Percentiles rank a stretch among this genome's conserved stretches.
phyloP scores from a whole-genome alignment of 1,284 basidiomycete species.

The Ganoderma lingzhi region DNA sequence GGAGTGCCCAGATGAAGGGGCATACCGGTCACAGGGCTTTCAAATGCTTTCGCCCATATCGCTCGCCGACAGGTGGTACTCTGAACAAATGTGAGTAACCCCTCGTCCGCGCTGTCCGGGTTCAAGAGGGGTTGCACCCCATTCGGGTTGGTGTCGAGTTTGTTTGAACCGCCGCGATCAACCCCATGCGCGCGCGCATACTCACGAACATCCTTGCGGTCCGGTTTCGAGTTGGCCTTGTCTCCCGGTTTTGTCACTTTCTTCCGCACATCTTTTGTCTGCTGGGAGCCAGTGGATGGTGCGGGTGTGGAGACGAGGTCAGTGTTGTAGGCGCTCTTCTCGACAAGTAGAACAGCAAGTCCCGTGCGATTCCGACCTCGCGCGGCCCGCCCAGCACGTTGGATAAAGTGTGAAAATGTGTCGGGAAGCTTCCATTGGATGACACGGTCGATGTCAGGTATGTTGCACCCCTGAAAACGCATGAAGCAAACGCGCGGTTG shows the following conservation, averaged over 20 bases:
- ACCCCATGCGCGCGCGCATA: slow-evolving; percentile 27
- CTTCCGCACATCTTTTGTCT: neutral
- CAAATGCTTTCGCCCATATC: slow-evolving; percentile 25
- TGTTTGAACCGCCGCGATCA: slow-evolving; percentile 11
- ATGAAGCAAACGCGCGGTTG: neutral
- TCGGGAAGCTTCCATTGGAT: slow-evolving; percentile 38
- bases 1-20: too few species aligned
- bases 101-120: slow-evolving; percentile 22
- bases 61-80: slow-evolving; percentile 24
- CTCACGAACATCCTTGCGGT: neutral
- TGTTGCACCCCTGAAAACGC: slow-evolving; percentile 38
- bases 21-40: slow-evolving; percentile 7
- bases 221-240: neutral
- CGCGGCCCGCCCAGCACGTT: slow-evolving; percentile 37
- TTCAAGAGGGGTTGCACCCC: slow-evolving; percentile 11
- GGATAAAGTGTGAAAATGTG: slow-evolving; percentile 36
- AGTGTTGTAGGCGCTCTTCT: slow-evolving; percentile 27
- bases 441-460: slow-evolving; percentile 36
- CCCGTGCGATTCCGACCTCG: slow-evolving; percentile 24
- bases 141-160: neutral
- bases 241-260: neutral
- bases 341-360: slow-evolving; percentile 35
- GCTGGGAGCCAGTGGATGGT: neutral
- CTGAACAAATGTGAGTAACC: slow-evolving; percentile 31
- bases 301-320: slow-evolving; percentile 3